phyloP scores from a whole-genome alignment of 495 filamentous ascomycete genomes.

The Mytilinidion resinicola region DNA sequence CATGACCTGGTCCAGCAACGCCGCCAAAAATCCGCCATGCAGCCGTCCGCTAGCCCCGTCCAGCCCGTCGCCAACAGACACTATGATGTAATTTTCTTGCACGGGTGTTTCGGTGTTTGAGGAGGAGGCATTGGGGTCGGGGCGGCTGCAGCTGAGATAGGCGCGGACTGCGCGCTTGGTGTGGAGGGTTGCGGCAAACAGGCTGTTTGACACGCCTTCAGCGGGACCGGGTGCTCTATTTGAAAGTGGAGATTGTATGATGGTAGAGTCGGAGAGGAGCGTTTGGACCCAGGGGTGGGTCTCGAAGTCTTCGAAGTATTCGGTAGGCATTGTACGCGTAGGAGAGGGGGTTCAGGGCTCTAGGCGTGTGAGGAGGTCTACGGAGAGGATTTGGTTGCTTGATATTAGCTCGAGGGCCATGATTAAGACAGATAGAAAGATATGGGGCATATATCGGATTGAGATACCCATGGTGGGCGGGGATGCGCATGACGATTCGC shows the following conservation, averaged over 20 bases:
- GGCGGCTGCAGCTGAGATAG: neutral
- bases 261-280: neutral
- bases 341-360: neutral
- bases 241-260: neutral
- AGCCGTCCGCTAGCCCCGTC: neutral
- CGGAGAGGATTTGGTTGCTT: neutral
- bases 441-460: neutral
- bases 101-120: too few species aligned
- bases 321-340: neutral
- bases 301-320: neutral
- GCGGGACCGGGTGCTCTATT: neutral
- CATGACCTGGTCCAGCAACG: conserved; percentile 26
- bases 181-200: neutral
- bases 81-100: neutral
- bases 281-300: neutral
- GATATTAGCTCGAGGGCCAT: neutral
- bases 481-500: neutral
- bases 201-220: neutral
- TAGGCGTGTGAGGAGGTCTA: neutral
- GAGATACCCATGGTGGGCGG: neutral
- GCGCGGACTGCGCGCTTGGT: neutral
- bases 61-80: neutral
- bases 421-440: neutral
- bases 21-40: conserved; percentile 22
- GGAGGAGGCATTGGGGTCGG: neutral